phyloP scores from a whole-genome alignment of 306 rosid genomes.

The Arachis stenosperma region DNA sequence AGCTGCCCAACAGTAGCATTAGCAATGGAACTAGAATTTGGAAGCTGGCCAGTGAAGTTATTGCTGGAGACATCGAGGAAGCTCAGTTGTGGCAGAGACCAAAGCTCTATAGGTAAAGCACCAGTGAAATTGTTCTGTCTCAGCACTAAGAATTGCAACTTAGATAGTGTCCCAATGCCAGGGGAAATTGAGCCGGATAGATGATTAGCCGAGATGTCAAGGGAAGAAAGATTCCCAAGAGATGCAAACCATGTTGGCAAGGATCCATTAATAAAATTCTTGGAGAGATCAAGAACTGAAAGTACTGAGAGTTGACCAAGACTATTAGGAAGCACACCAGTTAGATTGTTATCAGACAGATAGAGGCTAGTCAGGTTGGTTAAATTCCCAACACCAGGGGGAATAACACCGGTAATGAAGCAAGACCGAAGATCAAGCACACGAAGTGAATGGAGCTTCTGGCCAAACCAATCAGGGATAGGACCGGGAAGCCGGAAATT shows the following conservation, averaged over 20 bases:
- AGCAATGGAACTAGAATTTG: constrained; percentile 53
- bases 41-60: constrained; percentile 68
- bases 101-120: constrained; percentile 56
- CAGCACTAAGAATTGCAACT: constrained; percentile 63
- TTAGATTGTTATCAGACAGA: constrained; percentile 70
- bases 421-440: constrained; percentile 88
- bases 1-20: constrained; percentile 47
- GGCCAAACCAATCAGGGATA: constrained; percentile 82
- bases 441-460: constrained; percentile 45
- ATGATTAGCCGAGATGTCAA: constrained; percentile 70
- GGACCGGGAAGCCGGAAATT: constrained; percentile 70
- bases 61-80: constrained; percentile 72
- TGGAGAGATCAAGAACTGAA: constrained; percentile 73
- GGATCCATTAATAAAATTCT: constrained; percentile 59
- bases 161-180: constrained; percentile 57
- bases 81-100: constrained; percentile 67
- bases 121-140: constrained; percentile 61
- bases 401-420: constrained; percentile 66
- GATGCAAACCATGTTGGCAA: constrained; percentile 54
- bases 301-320: constrained; percentile 63
- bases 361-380: constrained; percentile 64
- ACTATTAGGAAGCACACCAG: constrained; percentile 63
- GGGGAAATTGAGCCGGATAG: constrained; percentile 62
- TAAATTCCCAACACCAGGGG: constrained; percentile 67
- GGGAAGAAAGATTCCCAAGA: constrained; percentile 66